Evolutionary conservation across 2,329 filamentous ascomycete genomes (phyloP).

Genomic region (Penicillium sumatraense): DNA sequence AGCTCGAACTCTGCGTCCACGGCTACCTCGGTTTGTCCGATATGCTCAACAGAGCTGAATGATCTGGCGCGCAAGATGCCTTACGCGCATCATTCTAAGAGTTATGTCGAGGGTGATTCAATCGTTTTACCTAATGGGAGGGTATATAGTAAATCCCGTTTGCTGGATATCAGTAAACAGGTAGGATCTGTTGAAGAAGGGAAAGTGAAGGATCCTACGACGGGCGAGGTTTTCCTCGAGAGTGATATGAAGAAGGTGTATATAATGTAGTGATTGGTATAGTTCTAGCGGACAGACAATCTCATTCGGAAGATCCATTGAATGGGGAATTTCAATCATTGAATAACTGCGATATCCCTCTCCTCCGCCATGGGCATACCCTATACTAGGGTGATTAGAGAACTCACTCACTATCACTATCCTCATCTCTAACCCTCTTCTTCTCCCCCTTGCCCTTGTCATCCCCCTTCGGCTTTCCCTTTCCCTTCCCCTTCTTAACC

Average conservation of each 20-base stretch:
- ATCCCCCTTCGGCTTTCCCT: conserved; percentile 36
- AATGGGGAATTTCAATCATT: background rate
- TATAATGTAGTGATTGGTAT: conserved; percentile 65
- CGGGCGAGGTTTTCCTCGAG: conserved; percentile 68
- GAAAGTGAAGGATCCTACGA: conserved; percentile 77
- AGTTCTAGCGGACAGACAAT: no score
- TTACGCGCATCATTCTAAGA: conserved; percentile 94
- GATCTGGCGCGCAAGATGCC: conserved; percentile 86
- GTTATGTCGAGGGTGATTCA: conserved; percentile 85
- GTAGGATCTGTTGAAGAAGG: conserved; percentile 66
- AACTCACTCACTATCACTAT: conserved; percentile 41
- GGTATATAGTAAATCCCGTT: conserved; percentile 76
- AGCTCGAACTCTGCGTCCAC: conserved; percentile 59
- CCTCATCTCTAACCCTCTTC: conserved; percentile 37
- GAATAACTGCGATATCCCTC: background rate
- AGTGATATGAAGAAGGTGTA: conserved; percentile 81
- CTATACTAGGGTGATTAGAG: no score
- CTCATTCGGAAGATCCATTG: background rate
- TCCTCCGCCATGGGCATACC: no score
- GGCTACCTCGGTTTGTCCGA: conserved; percentile 82
- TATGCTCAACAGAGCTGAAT: conserved; percentile 94
- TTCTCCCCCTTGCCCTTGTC: conserved; percentile 6
- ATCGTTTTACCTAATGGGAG: conserved; percentile 85
- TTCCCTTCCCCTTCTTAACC: conserved; percentile 20
- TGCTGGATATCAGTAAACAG: conserved; percentile 80